Evolutionary conservation across 257 asterid genomes (phyloP).

Genomic region (Solanum chiquidenum): DNA sequence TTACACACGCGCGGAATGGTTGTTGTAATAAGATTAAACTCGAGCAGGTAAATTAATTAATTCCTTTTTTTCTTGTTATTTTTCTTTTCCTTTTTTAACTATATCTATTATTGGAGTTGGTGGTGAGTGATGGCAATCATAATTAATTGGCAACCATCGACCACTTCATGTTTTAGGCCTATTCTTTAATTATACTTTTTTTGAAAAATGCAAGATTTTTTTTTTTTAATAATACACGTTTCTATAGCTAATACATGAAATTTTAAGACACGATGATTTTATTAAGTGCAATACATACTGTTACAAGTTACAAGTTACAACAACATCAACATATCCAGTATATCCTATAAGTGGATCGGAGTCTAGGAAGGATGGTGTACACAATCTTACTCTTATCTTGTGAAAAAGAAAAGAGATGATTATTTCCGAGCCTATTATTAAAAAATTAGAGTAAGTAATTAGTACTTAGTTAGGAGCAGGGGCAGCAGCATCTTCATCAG

Average conservation of each 20-base stretch:
- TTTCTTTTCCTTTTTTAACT: neutral
- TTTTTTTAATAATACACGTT: neutral
- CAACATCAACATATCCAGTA: neutral
- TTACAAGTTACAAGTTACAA: neutral
- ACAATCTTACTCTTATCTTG: neutral
- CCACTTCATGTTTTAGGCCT: neutral
- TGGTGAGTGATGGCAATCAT: neutral
- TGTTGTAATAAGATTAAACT: neutral
- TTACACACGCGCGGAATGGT: neutral
- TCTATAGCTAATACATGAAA: neutral
- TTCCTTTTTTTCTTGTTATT: neutral
- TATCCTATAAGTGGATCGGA: neutral
- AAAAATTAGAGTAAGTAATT: neutral
- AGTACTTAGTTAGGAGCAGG: neutral
- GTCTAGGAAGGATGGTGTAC: accelerated
- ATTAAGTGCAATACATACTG: neutral
- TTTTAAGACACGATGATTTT: neutral
- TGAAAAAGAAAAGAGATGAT: neutral
- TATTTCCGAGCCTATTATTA: neutral
- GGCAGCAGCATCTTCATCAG: neutral
- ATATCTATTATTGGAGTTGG: neutral
- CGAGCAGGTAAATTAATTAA: neutral
- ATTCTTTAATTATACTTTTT: neutral
- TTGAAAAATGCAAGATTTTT: too few relatives aligned
- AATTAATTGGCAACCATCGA: neutral